phyloP scores from a whole-genome alignment of 169 alveolate species.

The Cryptosporidium muris region DNA sequence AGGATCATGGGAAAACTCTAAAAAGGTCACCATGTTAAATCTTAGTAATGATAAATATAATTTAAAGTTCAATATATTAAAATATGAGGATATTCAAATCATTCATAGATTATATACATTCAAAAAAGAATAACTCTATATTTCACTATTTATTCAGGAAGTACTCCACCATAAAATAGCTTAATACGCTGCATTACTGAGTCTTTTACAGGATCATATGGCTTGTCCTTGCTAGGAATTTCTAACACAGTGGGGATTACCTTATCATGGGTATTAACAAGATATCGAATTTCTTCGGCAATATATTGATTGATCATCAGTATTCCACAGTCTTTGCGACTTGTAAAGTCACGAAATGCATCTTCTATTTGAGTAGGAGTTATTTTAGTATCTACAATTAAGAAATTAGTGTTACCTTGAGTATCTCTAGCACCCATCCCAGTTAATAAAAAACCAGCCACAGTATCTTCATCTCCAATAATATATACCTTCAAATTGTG shows the following conservation, averaged over 20 bases:
- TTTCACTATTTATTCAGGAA: conserved; percentile 27
- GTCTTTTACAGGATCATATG: conserved; percentile 87
- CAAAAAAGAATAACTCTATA: background rate
- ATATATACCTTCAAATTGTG: conserved; percentile 52
- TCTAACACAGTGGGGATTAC: conserved; percentile 88
- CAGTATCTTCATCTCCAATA: conserved; percentile 82
- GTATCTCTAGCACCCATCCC: conserved; percentile 89
- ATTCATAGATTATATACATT: background rate
- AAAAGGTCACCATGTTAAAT: too few species aligned
- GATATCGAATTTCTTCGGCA: conserved; percentile 84
- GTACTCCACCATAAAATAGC: conserved; percentile 62
- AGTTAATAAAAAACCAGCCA: conserved; percentile 87
- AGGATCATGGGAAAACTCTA: background rate
- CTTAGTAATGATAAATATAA: too few species aligned
- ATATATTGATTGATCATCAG: conserved; percentile 81
- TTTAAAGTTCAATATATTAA: background rate
- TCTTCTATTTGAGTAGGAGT: conserved; percentile 80
- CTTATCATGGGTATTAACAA: conserved; percentile 82
- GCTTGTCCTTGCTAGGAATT: conserved; percentile 87
- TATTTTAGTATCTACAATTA: conserved; percentile 81
- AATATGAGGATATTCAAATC: background rate
- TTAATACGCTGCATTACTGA: conserved; percentile 72
- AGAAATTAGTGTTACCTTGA: conserved; percentile 83
- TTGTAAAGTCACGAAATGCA: conserved; percentile 79
- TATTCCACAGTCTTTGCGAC: conserved; percentile 85